Percentiles rank a stretch among this genome's conserved stretches.
phyloP scores from a whole-genome alignment of 495 filamentous ascomycete species.

The Physcia stellaris region DNA sequence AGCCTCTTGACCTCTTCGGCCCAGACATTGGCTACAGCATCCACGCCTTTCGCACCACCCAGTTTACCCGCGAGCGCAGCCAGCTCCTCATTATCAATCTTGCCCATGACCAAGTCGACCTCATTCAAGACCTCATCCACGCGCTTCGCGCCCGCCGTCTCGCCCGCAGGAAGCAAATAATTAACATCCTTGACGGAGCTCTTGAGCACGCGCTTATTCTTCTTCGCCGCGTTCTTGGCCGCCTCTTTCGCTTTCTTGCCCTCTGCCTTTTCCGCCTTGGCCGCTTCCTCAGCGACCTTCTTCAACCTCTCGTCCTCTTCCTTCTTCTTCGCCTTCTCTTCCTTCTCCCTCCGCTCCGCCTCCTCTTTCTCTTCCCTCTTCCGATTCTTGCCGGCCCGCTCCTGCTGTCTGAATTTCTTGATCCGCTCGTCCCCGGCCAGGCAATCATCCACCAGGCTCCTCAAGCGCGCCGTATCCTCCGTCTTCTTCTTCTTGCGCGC shows the following conservation, averaged over 20 bases:
- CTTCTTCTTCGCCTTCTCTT: constrained; percentile 64
- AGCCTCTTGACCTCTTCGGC: constrained; percentile 14
- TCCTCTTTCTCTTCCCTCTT: constrained; percentile 84
- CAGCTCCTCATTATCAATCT: constrained; percentile 75
- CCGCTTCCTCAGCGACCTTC: constrained; percentile 73
- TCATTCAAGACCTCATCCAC: constrained; percentile 63
- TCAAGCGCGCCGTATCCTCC: constrained; percentile 83
- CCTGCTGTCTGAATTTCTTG: constrained; percentile 87
- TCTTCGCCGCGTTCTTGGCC: constrained; percentile 95
- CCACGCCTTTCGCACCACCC: constrained; percentile 41
- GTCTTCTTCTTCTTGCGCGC: constrained; percentile 97
- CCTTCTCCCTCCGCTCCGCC: constrained; percentile 67
- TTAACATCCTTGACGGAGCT: constrained; percentile 88
- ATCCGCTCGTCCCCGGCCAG: constrained; percentile 80
- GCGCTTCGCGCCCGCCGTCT: constrained; percentile 52
- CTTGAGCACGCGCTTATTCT: constrained; percentile 95
- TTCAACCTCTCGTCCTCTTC: constrained; percentile 62
- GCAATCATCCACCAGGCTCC: constrained; percentile 76
- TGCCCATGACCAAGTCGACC: constrained; percentile 69
- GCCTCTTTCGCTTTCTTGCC: constrained; percentile 97
- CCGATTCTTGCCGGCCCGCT: constrained; percentile 85
- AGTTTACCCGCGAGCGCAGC: constrained; percentile 57
- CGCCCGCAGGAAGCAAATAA: constrained; percentile 59
- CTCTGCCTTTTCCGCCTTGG: constrained; percentile 66
- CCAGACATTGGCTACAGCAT: constrained; percentile 58